Percentiles rank a stretch among this genome's conserved stretches.
Evolutionary conservation across 2,329 filamentous ascomycete genomes (phyloP).

Genomic region (Tolypocladium cylindrosporum): DNA sequence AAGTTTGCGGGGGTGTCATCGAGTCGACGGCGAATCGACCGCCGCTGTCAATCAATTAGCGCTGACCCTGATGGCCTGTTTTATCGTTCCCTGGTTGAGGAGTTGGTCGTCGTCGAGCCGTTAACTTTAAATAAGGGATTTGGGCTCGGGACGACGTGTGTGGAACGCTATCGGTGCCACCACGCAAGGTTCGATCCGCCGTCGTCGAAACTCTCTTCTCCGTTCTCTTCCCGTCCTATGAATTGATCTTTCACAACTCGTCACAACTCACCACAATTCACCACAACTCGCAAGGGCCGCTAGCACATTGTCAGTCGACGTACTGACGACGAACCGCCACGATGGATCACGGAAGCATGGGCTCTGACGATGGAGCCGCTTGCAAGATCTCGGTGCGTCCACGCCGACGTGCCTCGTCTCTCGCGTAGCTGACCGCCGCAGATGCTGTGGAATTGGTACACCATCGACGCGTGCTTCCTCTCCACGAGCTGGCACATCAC

Average conservation of each 20-base stretch:
- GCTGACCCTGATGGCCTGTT: not conserved
- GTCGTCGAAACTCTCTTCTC: not conserved
- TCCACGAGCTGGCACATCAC: constrained; percentile 59
- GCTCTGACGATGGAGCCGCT: constrained; percentile 8
- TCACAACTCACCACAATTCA: not conserved
- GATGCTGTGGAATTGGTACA: constrained; percentile 78
- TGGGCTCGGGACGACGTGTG: not conserved
- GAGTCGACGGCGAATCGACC: not conserved
- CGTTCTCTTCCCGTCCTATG: not conserved
- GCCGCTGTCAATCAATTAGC: not conserved
- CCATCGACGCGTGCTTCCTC: constrained; percentile 64
- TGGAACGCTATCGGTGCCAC: not conserved
- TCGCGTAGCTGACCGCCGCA: constrained; percentile 17
- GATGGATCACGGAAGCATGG: constrained; percentile 15
- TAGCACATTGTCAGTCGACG: no score
- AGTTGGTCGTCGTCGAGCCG: not conserved
- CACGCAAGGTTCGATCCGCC: not conserved
- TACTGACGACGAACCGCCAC: not conserved
- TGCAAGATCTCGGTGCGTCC: constrained; percentile 23
- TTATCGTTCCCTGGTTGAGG: not conserved
- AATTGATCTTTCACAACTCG: not conserved
- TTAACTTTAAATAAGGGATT: not conserved
- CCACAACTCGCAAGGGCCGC: not conserved
- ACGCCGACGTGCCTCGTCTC: not conserved
- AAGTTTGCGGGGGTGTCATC: constrained; percentile 16